These are phyloP conservation scores for Geum urbanum DNA, from an alignment of 306 rosid species.

Conservation along the genomic window DNA sequence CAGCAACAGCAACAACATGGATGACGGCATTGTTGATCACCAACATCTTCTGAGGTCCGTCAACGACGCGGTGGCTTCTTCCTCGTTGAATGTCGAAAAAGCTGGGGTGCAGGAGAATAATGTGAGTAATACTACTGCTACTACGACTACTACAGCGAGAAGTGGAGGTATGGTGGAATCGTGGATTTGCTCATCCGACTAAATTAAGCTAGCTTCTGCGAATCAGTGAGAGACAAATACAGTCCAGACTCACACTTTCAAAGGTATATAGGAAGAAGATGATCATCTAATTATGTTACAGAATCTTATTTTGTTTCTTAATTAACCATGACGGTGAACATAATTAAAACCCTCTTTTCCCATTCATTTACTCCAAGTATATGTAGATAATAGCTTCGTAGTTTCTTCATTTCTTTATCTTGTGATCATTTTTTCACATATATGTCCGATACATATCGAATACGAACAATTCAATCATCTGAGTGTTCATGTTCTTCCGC, in stretches of 20 bases:
- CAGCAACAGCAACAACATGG: conserved; percentile 15
- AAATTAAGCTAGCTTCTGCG: conserved; percentile 14
- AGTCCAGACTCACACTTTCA: neutral
- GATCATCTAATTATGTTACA: conserved; percentile 31
- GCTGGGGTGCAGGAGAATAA: conserved; percentile 35
- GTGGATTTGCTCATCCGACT: conserved; percentile 96
- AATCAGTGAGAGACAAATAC: neutral
- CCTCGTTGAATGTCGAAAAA: conserved; percentile 45
- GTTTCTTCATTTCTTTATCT: neutral
- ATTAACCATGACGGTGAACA: conserved; percentile 44
- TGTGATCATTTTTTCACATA: conserved; percentile 13
- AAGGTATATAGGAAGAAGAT: conserved; percentile 18
- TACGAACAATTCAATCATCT: neutral
- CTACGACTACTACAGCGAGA: conserved; percentile 31
- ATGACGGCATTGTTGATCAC: conserved; percentile 20
- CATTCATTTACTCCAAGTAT: conserved; percentile 22
- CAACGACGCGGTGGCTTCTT: conserved; percentile 30
- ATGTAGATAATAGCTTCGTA: conserved; percentile 53
- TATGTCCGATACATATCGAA: conserved; percentile 16
- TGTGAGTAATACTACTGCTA: neutral
- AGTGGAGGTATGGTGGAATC: conserved; percentile 91
- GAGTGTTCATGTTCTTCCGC: neutral
- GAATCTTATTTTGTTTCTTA: conserved; percentile 27
- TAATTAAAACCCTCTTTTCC: conserved; percentile 20
- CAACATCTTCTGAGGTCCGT: conserved; percentile 32